Conservation (phyloP, 2,329 filamentous ascomycete species). For the Aspergillus fumigatiaffinis region DNA sequence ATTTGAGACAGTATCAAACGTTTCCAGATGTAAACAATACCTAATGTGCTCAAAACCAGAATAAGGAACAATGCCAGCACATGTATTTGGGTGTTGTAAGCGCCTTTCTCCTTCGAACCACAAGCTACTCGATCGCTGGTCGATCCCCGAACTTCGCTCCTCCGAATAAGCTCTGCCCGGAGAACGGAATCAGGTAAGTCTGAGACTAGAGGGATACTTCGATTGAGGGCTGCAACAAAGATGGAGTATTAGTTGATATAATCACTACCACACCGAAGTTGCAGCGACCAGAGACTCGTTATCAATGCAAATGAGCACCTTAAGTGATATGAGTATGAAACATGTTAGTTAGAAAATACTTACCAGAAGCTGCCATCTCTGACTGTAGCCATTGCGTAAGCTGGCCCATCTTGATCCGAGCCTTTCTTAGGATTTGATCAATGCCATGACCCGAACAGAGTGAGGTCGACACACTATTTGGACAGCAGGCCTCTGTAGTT, state of each 20-base stretch:
- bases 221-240: constrained; percentile 16
- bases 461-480: neutral
- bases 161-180: constrained; percentile 29
- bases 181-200: constrained; percentile 32
- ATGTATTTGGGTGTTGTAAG: constrained; percentile 64
- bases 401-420: constrained; percentile 5
- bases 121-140: constrained; percentile 27
- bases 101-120: constrained; percentile 32
- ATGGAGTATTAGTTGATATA: neutral
- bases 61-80: constrained; percentile 66
- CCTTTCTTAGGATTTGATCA: neutral
- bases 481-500: neutral
- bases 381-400: constrained; percentile 1
- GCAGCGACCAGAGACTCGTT: neutral
- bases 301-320: neutral
- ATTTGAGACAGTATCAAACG: neutral
- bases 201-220: constrained; percentile 20
- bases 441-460: constrained; percentile 12
- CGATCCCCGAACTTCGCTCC: constrained; percentile 16
- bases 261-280: neutral
- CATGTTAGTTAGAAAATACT: neutral
- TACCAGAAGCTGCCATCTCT: constrained; percentile 6
- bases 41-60: constrained; percentile 48
- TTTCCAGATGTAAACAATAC: constrained; percentile 19
- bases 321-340: neutral